Evolutionary conservation across 179 eudicot genomes (phyloP).

Genomic region (Silene noctiflora): DNA sequence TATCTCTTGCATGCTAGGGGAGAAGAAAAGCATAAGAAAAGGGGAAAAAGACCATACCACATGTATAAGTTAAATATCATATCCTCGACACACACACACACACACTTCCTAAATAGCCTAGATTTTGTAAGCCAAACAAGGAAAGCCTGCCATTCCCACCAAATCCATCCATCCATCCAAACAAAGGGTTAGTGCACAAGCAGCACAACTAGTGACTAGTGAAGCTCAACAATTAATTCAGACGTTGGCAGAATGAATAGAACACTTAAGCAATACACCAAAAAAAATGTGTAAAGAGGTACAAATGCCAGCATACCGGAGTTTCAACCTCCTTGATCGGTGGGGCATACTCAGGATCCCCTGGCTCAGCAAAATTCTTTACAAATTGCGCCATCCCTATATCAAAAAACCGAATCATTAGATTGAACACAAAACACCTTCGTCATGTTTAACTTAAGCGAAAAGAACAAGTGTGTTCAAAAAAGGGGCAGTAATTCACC

Average conservation of each 20-base stretch:
- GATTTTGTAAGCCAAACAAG: no score
- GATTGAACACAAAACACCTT: not conserved
- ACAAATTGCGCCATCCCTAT: conserved; percentile 89
- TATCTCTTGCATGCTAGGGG: not conserved
- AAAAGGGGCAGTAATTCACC: conserved; percentile 21
- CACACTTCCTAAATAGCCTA: not conserved
- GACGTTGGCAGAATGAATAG: not conserved
- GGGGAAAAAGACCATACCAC: not conserved
- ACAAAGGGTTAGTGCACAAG: not conserved
- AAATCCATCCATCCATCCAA: not conserved
- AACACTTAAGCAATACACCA: not conserved
- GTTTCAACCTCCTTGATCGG: conserved; percentile 82
- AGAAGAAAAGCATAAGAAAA: not conserved
- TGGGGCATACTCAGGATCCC: conserved; percentile 84
- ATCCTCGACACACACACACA: no score
- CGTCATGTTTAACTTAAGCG: no score
- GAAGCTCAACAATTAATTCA: not conserved
- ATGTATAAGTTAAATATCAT: conserved; percentile 1
- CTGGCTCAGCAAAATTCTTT: conserved; percentile 70
- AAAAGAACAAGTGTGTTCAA: not conserved
- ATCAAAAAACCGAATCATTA: conserved; percentile 1
- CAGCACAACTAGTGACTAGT: not conserved
- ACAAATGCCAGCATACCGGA: conserved; percentile 44
- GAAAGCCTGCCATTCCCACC: not conserved
- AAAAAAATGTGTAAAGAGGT: not conserved